Conservation (phyloP, 345 rosid genomes). For the Euphorbia lathyris region DNA sequence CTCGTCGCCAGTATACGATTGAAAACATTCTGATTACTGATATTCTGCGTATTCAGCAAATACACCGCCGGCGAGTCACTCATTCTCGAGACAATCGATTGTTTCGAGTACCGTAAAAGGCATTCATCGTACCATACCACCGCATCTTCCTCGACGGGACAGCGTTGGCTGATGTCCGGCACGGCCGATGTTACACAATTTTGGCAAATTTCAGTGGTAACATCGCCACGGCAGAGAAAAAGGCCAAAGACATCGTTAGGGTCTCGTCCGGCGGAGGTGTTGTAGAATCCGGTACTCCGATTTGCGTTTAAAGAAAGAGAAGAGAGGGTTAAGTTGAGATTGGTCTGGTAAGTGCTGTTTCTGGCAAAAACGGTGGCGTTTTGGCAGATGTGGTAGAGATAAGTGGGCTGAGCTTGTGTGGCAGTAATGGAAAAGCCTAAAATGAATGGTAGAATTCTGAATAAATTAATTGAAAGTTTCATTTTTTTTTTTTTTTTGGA, state of each 20-base stretch:
- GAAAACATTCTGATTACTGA: conserved; percentile 13
- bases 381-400: background rate
- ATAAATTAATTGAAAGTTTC: too few relatives aligned
- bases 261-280: conserved; percentile 18
- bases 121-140: conserved; percentile 32
- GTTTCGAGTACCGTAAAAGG: conserved; percentile 40
- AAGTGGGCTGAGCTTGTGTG: background rate
- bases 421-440: background rate
- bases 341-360: conserved; percentile 20
- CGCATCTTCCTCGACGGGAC: conserved; percentile 22
- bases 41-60: background rate
- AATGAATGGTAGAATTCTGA: background rate
- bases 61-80: rapidly evolving
- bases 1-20: background rate
- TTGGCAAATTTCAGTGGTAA: conserved; percentile 4
- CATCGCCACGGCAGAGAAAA: conserved; percentile 42
- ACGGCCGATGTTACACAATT: conserved; percentile 27
- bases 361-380: conserved; percentile 15
- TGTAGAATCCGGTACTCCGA: conserved; percentile 15
- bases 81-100: conserved; percentile 1
- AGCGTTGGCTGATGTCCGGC: conserved; percentile 2
- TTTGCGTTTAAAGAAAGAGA: conserved; percentile 22
- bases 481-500: too few relatives aligned
- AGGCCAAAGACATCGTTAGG: conserved; percentile 23
- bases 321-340: conserved; percentile 21